Evolutionary conservation across 148 eudicot genomes (phyloP).

Genomic region (Vaccinium macrocarpon): DNA sequence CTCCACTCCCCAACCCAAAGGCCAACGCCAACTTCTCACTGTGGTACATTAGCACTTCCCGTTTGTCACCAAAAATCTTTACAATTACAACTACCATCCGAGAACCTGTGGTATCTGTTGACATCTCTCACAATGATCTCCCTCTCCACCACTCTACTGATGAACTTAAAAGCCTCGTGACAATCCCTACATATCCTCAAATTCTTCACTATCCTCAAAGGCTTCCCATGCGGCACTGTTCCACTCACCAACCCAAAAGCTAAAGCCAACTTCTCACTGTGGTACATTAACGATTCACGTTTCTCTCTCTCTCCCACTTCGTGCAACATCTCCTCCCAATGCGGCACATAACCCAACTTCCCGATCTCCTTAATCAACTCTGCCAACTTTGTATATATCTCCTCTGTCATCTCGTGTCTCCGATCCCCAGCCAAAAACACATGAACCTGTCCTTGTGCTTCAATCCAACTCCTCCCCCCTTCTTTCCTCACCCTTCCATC

Average conservation of each 20-base stretch:
- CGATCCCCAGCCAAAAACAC: slow-evolving; percentile 58
- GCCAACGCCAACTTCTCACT: slow-evolving; percentile 77
- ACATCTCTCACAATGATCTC: slow-evolving; percentile 69
- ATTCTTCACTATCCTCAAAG: slow-evolving; percentile 70
- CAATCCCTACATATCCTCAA: slow-evolving; percentile 62
- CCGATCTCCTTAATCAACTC: slow-evolving; percentile 52
- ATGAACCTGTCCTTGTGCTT: slow-evolving; percentile 51
- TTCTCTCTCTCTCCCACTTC: slow-evolving; percentile 61
- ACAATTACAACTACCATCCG: slow-evolving; percentile 56
- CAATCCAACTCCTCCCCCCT: slow-evolving; percentile 74
- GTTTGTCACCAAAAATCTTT: slow-evolving; percentile 59
- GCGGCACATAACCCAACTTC: slow-evolving; percentile 53
- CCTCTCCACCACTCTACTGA: slow-evolving; percentile 48
- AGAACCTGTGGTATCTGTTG: slow-evolving; percentile 63
- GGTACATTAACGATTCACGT: slow-evolving; percentile 48
- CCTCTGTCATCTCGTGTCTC: slow-evolving; percentile 41
- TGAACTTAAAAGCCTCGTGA: slow-evolving; percentile 60
- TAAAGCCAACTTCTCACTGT: slow-evolving; percentile 73
- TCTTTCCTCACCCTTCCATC: slow-evolving; percentile 52
- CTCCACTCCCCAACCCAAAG: slow-evolving; percentile 54
- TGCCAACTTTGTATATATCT: slow-evolving; percentile 45
- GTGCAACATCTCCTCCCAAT: slow-evolving; percentile 46
- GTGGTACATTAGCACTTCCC: slow-evolving; percentile 50
- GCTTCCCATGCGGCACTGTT: slow-evolving; percentile 54
- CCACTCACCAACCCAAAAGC: slow-evolving; percentile 66